These are phyloP conservation scores for Xylaria multiplex DNA, from an alignment of 2,329 filamentous ascomycete species.

Conservation along the genomic window DNA sequence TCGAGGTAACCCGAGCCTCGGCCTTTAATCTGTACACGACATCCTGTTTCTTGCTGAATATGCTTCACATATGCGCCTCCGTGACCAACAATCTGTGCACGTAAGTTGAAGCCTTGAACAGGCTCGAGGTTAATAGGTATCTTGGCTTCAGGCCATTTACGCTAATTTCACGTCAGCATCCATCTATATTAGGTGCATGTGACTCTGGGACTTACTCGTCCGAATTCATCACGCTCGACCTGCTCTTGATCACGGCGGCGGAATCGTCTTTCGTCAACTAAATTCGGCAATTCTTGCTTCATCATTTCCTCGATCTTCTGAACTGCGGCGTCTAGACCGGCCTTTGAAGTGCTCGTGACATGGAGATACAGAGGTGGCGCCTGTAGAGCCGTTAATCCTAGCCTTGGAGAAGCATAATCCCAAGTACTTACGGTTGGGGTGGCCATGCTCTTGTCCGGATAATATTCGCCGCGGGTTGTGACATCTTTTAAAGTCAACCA, in stretches of 20 bases:
- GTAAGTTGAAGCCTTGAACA: slow-evolving; percentile 92
- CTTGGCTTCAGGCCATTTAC: slow-evolving; percentile 98
- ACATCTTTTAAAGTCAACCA: slow-evolving; percentile 86
- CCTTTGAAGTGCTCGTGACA: slow-evolving; percentile 90
- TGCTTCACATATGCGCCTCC: slow-evolving; percentile 97
- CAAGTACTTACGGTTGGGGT: slow-evolving; percentile 81
- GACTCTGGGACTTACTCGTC: slow-evolving; percentile 70
- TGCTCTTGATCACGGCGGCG: slow-evolving; percentile 82
- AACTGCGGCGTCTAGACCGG: slow-evolving; percentile 89
- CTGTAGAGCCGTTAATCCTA: slow-evolving; percentile 56
- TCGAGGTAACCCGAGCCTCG: slow-evolving; percentile 95
- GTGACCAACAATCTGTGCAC: slow-evolving; percentile 94
- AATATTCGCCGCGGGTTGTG: slow-evolving; percentile 95
- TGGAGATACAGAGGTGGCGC: slow-evolving; percentile 95
- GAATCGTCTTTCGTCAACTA: slow-evolving; percentile 94
- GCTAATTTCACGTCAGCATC: slow-evolving; percentile 62
- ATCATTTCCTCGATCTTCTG: slow-evolving; percentile 92
- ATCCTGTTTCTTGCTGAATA: slow-evolving; percentile 94
- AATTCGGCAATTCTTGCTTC: slow-evolving; percentile 92
- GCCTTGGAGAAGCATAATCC: background rate
- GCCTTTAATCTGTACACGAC: slow-evolving; percentile 97
- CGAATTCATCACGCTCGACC: slow-evolving; percentile 90
- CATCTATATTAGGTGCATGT: slow-evolving; percentile 13
- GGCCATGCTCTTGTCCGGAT: slow-evolving; percentile 97
- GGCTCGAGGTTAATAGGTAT: slow-evolving; percentile 92